Base-by-base conservation (phyloP, 345 rosid species). In the Hypericum perforatum region DNA sequence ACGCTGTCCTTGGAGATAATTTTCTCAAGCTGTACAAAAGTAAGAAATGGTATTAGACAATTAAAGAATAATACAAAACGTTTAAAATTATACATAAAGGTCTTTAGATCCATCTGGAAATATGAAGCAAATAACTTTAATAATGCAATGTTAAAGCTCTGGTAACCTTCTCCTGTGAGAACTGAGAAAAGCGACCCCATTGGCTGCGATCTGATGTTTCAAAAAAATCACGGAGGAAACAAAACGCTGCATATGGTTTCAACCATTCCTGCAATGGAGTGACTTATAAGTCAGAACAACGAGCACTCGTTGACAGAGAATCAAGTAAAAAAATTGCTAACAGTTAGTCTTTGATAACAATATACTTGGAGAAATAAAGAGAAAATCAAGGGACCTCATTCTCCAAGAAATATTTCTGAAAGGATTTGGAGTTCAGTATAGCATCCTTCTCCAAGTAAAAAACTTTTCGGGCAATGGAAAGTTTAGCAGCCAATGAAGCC, bases 161-260 rank as follows among this genome's bases (percentile, higher is more conserved):
- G 16, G 39, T 57, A 59, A 89, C 98, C 95, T 79, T 91, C 14
- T 74, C 81, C 39, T 65, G 68, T 7, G 94, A 78, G 74, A 73
- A 91, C 54, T 63, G 65, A 72, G 94, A 85, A 61, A 87, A 87
- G 43, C 86, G 81, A 6, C 98, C 96, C 95, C 96, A 91, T 47
- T 85, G 95, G 65, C 90, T 82, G 74, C 80, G 98, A 79, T 87
- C 95, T 10, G 98, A 87, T 58, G 90, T 91, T 73, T 82, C 98
- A 46, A 87, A 91, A 73, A 87, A 87, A 78, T 91, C 95, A 7
- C 98, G 78, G 65, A 85, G 70, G 66, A 85, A 87, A 71, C 98
- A 91, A 69, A 85, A 91, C 57, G 90, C 94, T 1, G 94, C 95
- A 52, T 87, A 92, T 43, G 96, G 90, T 77, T 85, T 85, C 62